Evolutionary conservation across 352 stramenopile genomes (phyloP).

Genomic region (Phytophthora foliorum): DNA sequence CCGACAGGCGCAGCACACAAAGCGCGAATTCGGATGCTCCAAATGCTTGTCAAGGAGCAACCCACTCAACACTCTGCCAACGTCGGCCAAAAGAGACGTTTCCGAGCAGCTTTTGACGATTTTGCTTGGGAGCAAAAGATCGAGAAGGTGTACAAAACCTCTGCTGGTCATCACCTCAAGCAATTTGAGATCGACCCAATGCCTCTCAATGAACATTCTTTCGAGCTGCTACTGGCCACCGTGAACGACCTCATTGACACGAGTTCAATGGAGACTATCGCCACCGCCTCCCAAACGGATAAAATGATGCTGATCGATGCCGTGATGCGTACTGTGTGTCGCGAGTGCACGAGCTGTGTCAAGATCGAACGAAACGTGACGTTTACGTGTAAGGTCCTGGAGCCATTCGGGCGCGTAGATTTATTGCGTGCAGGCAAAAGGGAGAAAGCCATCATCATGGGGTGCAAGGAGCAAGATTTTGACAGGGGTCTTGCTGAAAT

Average conservation of each 20-base stretch:
- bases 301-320: conserved; percentile 22
- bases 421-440: conserved; percentile 5
- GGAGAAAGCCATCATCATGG: conserved; percentile 22
- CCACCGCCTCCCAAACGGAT: conserved; percentile 10
- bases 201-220: conserved; percentile 17
- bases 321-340: conserved; percentile 18
- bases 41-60: conserved; percentile 25
- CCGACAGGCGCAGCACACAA: conserved; percentile 15
- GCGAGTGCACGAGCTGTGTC: conserved; percentile 19
- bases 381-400: conserved; percentile 22
- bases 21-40: conserved; percentile 15
- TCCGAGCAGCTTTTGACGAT: conserved; percentile 25
- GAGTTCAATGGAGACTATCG: conserved; percentile 14
- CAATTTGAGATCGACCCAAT: conserved; percentile 25
- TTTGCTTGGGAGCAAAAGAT: conserved; percentile 22
- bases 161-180: conserved; percentile 2
- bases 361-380: conserved; percentile 19
- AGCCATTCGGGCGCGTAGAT: conserved; percentile 13
- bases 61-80: neutral
- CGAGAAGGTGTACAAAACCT: conserved; percentile 13
- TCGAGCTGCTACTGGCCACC: conserved; percentile 12
- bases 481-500: conserved; percentile 19
- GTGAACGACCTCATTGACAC: conserved; percentile 26
- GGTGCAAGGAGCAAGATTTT: conserved; percentile 20
- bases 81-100: conserved; percentile 22